These are phyloP conservation scores for Geotrichum aggregatum DNA, from an alignment of 1,139 yeast genomes.

Conservation along the genomic window DNA sequence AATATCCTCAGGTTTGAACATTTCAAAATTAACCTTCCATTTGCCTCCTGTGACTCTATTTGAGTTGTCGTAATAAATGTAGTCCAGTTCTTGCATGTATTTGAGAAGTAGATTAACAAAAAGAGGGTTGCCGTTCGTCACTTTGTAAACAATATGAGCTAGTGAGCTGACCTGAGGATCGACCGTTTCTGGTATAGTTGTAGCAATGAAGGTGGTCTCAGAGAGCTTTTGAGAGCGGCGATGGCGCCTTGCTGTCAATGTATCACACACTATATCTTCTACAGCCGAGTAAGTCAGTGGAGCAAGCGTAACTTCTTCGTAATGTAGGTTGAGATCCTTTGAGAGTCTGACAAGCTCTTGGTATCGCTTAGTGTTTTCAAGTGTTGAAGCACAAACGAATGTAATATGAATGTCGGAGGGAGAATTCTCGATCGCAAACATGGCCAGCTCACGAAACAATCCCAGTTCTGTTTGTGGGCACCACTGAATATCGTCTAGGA, in stretches of 20 bases:
- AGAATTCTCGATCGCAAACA: conserved; percentile 31
- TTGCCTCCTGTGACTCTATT: conserved; percentile 28
- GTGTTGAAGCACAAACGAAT: conserved; percentile 32
- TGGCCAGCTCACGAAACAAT: conserved; percentile 31
- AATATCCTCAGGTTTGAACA: conserved; percentile 25
- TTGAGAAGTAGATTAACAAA: conserved; percentile 29
- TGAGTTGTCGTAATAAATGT: conserved; percentile 28
- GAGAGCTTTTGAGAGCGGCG: neutral
- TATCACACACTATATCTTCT: conserved; percentile 29
- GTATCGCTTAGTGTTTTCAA: conserved; percentile 26
- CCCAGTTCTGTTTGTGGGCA: conserved; percentile 38
- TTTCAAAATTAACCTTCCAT: conserved; percentile 34
- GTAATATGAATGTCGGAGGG: conserved; percentile 30
- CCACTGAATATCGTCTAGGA: conserved; percentile 51
- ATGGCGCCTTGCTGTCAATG: conserved; percentile 26
- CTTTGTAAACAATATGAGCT: conserved; percentile 29
- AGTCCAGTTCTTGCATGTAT: conserved; percentile 28
- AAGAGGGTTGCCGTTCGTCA: conserved; percentile 36
- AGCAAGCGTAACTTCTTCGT: conserved; percentile 29
- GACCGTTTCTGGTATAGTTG: conserved; percentile 9
- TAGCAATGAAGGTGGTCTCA: neutral
- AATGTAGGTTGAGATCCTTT: conserved; percentile 31
- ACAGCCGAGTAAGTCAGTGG: conserved; percentile 32
- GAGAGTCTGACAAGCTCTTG: conserved; percentile 26
- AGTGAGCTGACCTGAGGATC: conserved; percentile 33